Evolutionary conservation across 345 rosid genomes (phyloP).

Genomic region (Syzygium grande): DNA sequence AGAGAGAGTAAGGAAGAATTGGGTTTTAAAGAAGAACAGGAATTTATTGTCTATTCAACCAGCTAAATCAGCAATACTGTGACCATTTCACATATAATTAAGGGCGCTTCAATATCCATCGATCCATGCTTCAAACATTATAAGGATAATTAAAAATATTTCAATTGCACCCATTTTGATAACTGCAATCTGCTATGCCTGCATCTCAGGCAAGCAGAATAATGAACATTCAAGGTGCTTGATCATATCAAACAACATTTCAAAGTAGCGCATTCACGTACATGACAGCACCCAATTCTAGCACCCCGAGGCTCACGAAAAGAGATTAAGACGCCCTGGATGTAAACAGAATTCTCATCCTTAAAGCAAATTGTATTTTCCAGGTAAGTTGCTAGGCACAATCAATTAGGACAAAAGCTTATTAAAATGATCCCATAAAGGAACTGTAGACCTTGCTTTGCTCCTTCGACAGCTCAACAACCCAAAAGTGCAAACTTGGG

Average conservation of each 20-base stretch:
- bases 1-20: background rate
- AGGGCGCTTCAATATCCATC: background rate
- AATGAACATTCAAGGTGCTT: background rate
- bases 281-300: background rate
- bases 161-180: background rate
- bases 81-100: background rate
- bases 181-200: background rate
- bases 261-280: background rate
- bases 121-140: background rate
- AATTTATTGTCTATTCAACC: background rate
- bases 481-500: background rate
- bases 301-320: background rate
- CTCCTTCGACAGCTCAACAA: background rate
- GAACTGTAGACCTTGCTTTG: background rate
- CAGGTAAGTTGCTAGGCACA: background rate
- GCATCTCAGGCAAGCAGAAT: background rate
- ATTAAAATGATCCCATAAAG: background rate
- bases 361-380: background rate
- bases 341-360: background rate
- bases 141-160: background rate
- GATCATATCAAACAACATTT: background rate
- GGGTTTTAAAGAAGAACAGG: background rate
- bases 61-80: background rate
- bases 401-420: background rate
- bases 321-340: background rate